These are phyloP conservation scores for Aspergillus spinulosporus DNA, from an alignment of 2,329 filamentous ascomycete genomes.

Conservation along the genomic window DNA sequence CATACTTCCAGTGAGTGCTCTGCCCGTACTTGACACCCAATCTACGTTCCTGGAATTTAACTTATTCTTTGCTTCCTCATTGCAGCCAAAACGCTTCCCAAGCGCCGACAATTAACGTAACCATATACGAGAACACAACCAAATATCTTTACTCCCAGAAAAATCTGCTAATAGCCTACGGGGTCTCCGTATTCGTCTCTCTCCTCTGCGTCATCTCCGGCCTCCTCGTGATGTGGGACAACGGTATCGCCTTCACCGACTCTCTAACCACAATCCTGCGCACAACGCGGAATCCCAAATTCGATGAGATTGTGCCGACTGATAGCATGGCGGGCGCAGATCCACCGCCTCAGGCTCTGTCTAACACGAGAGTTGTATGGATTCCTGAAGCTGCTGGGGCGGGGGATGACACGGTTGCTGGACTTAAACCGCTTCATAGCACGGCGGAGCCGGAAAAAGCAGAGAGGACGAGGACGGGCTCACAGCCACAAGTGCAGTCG, in stretches of 20 bases:
- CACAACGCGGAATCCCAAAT: slow-evolving; percentile 1
- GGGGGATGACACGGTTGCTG: background rate
- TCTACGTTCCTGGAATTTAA: background rate
- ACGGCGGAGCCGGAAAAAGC: background rate
- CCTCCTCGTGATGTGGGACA: slow-evolving; percentile 5
- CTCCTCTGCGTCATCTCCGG: slow-evolving; percentile 6
- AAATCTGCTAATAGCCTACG: slow-evolving; percentile 7
- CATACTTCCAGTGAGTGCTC: slow-evolving; percentile 3
- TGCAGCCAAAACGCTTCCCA: background rate
- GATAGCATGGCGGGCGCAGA: slow-evolving; percentile 1
- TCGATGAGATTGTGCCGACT: slow-evolving; percentile 5
- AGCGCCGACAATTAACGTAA: background rate
- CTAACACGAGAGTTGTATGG: slow-evolving; percentile 6
- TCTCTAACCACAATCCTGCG: slow-evolving; percentile 6
- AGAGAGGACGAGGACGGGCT: background rate
- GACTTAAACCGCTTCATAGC: background rate
- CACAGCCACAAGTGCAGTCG: background rate
- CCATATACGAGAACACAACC: background rate
- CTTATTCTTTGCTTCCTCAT: background rate
- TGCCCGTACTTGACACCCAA: too few relatives aligned
- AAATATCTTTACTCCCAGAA: slow-evolving; percentile 3
- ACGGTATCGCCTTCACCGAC: slow-evolving; percentile 8
- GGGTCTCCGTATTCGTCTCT: slow-evolving; percentile 1
- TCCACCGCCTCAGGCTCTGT: background rate
- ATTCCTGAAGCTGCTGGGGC: background rate